Conservation (phyloP, 257 asterid genomes). For the Nyctanthes arbortristis region DNA sequence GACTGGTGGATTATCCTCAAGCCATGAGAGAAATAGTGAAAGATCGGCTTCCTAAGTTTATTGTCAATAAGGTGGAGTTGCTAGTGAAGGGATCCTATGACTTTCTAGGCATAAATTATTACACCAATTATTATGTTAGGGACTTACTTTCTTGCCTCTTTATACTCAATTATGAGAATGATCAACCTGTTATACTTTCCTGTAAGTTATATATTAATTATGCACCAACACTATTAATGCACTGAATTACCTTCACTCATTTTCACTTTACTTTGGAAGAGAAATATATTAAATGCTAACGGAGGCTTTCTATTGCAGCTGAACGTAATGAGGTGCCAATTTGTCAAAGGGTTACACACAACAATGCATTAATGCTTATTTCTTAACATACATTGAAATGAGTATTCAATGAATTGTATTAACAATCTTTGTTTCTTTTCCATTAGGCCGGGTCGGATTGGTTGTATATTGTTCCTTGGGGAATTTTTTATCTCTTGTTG, state of each 20-base stretch:
- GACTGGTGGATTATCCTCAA: slow-evolving; percentile 26
- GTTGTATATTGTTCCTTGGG: slow-evolving; percentile 36
- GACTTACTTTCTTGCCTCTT: not conserved
- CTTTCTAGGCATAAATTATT: slow-evolving; percentile 41
- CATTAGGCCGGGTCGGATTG: slow-evolving; percentile 33
- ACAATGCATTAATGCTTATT: too few species aligned
- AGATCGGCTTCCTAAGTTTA: slow-evolving; percentile 4
- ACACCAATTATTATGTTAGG: slow-evolving; percentile 24
- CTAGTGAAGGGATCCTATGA: slow-evolving; percentile 29
- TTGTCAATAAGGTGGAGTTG: slow-evolving; percentile 4
- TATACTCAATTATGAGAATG: slow-evolving; percentile 1
- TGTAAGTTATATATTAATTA: too few species aligned
- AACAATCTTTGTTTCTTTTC: not conserved
- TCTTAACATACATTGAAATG: too few species aligned
- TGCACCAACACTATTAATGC: too few species aligned
- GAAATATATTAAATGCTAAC: too few species aligned
- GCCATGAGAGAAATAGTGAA: slow-evolving; percentile 9
- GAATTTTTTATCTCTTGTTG: slow-evolving; percentile 35
- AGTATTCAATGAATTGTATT: too few species aligned
- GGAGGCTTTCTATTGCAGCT: not conserved
- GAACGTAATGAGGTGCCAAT: not conserved
- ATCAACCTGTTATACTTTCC: slow-evolving; percentile 8
- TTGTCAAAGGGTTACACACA: not conserved
- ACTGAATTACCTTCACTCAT: too few species aligned
- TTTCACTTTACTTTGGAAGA: too few species aligned